These are phyloP conservation scores for Penicillium tannophilum DNA, from an alignment of 495 filamentous ascomycete genomes.

Conservation along the genomic window DNA sequence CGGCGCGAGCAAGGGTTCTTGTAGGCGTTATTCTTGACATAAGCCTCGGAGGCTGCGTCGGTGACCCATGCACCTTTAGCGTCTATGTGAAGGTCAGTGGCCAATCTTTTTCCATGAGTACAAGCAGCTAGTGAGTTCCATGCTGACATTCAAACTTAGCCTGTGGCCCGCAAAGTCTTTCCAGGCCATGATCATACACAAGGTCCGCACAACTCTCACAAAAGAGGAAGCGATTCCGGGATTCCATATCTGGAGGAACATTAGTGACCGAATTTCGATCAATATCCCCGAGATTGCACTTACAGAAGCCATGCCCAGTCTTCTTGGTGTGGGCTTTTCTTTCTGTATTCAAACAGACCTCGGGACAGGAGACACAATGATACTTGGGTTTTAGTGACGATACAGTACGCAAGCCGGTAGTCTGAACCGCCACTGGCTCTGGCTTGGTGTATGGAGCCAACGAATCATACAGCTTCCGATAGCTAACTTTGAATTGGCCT, in stretches of 20 bases:
- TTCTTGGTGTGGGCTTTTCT: constrained; percentile 43
- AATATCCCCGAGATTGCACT: constrained; percentile 4
- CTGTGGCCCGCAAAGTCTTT: constrained; percentile 56
- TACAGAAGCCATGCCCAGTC: constrained; percentile 49
- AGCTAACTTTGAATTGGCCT: constrained; percentile 42
- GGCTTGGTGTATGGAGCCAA: constrained; percentile 35
- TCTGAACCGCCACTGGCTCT: constrained; percentile 26
- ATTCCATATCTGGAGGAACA: constrained; percentile 71
- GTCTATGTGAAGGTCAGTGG: constrained; percentile 17
- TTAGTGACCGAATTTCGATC: constrained; percentile 13
- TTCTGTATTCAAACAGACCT: constrained; percentile 35
- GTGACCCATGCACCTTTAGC: constrained; percentile 27
- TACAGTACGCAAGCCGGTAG: constrained; percentile 28
- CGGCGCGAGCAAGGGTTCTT: constrained; percentile 49
- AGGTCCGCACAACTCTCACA: constrained; percentile 86
- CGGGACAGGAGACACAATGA: constrained; percentile 44
- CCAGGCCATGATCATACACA: constrained; percentile 82
- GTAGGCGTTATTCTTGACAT: constrained; percentile 45
- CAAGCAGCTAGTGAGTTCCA: constrained; percentile 6
- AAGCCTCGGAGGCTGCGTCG: constrained; percentile 41
- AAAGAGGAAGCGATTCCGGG: constrained; percentile 71
- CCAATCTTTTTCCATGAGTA: background rate
- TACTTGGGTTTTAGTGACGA: constrained; percentile 44
- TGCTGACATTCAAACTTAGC: constrained; percentile 29
- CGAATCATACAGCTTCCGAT: constrained; percentile 36